Evolutionary conservation across 2,329 filamentous ascomycete species (phyloP).

Genomic region (Paecilomyces formosus): DNA sequence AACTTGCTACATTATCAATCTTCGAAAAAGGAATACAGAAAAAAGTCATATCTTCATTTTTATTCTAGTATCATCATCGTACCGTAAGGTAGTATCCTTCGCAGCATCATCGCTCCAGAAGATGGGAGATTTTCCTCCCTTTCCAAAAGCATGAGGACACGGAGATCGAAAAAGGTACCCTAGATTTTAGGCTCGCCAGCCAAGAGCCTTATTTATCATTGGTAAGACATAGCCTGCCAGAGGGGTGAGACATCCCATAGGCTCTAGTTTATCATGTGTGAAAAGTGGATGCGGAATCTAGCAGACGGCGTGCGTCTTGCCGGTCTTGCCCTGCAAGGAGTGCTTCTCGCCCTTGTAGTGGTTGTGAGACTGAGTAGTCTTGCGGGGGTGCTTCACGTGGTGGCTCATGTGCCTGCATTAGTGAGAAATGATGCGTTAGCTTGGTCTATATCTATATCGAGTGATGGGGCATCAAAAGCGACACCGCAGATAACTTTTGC

Average conservation of each 20-base stretch:
- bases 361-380: slow-evolving; percentile 44
- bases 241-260: background rate
- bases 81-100: background rate
- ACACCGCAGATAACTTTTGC: background rate
- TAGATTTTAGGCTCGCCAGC: background rate
- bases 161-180: background rate
- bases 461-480: background rate
- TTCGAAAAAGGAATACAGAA: too few relatives aligned
- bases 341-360: slow-evolving; percentile 68
- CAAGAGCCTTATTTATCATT: background rate
- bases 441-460: background rate
- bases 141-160: background rate
- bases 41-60: too few relatives aligned
- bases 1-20: too few relatives aligned
- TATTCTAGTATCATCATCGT: background rate
- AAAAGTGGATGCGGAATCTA: slow-evolving; percentile 34
- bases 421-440: background rate
- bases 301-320: slow-evolving; percentile 84
- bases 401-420: slow-evolving; percentile 43
- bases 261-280: background rate
- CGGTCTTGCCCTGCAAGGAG: slow-evolving; percentile 79
- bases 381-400: slow-evolving; percentile 48
- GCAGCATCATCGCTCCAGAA: background rate
- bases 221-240: background rate
- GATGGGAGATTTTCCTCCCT: background rate